Conservation (phyloP, 805 yeast species). For the Hanseniaspora jakobsenii region DNA sequence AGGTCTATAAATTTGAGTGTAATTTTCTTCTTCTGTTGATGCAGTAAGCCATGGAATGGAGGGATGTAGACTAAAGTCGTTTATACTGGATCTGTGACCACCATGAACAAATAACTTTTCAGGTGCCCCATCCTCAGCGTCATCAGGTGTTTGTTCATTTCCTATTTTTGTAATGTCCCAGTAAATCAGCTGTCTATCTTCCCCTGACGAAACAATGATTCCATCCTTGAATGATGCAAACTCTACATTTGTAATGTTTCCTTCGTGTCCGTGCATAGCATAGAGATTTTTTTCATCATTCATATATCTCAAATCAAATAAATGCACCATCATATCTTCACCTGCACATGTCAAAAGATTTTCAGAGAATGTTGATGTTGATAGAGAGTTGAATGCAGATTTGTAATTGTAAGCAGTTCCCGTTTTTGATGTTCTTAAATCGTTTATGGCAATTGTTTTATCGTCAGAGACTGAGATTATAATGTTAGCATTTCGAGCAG, state of each 20-base stretch:
- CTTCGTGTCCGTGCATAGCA: conserved; percentile 71
- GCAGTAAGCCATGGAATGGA: conserved; percentile 64
- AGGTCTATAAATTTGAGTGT: conserved; percentile 37
- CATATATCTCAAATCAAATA: conserved; percentile 51
- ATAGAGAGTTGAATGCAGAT: conserved; percentile 45
- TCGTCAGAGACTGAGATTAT: conserved; percentile 74
- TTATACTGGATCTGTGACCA: conserved; percentile 70
- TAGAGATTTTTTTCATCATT: conserved; percentile 37
- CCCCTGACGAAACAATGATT: conserved; percentile 61
- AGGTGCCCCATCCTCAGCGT: conserved; percentile 82
- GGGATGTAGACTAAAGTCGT: conserved; percentile 61
- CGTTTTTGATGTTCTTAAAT: conserved; percentile 33
- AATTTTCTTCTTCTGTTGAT: conserved; percentile 38
- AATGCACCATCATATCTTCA: conserved; percentile 49
- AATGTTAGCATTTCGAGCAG: conserved; percentile 35
- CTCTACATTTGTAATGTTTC: conserved; percentile 55
- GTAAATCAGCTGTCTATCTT: conserved; percentile 62
- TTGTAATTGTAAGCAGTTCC: conserved; percentile 21
- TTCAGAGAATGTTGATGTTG: conserved; percentile 51
- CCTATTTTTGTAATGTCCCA: conserved; percentile 79
- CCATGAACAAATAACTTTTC: conserved; percentile 87
- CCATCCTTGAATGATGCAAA: conserved; percentile 74
- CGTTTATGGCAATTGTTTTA: conserved; percentile 41
- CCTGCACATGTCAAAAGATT: conserved; percentile 60
- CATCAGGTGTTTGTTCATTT: conserved; percentile 74